Evolutionary conservation across 169 alveolate species (phyloP).

Genomic region (Cyclospora cayetanensis): DNA sequence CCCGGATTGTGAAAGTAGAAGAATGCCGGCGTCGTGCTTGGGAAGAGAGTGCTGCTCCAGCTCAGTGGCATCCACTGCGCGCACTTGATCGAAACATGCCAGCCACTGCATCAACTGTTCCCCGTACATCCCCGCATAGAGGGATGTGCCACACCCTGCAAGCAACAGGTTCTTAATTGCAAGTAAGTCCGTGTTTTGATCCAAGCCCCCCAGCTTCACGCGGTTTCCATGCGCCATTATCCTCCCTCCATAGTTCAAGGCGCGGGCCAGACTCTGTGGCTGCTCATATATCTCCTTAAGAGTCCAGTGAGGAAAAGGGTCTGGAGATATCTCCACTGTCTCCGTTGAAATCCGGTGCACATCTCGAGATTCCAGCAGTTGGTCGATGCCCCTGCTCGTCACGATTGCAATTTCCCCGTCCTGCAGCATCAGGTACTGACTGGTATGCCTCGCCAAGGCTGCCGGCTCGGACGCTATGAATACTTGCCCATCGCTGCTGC

Average conservation of each 20-base stretch:
- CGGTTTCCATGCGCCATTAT: slow-evolving; percentile 75
- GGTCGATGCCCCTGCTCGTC: slow-evolving; percentile 82
- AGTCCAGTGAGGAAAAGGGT: slow-evolving; percentile 92
- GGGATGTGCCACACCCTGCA: slow-evolving; percentile 95
- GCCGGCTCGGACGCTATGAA: slow-evolving; percentile 94
- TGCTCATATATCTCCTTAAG: slow-evolving; percentile 92
- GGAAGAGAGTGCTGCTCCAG: slow-evolving; percentile 80
- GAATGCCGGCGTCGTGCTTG: slow-evolving; percentile 86
- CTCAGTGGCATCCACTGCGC: slow-evolving; percentile 92
- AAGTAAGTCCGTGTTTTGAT: slow-evolving; percentile 79
- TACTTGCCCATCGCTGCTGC: slow-evolving; percentile 83
- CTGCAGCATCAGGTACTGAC: slow-evolving; percentile 89
- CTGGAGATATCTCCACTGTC: slow-evolving; percentile 82
- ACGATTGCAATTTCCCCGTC: slow-evolving; percentile 91
- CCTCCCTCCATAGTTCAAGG: slow-evolving; percentile 89
- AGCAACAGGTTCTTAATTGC: slow-evolving; percentile 84
- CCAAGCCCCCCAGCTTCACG: slow-evolving; percentile 90
- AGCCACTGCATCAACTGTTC: slow-evolving; percentile 88
- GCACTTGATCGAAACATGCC: slow-evolving; percentile 84
- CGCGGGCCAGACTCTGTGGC: slow-evolving; percentile 83
- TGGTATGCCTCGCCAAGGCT: slow-evolving; percentile 93
- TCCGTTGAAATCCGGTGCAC: slow-evolving; percentile 77
- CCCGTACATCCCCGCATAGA: slow-evolving; percentile 91
- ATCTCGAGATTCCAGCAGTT: slow-evolving; percentile 77
- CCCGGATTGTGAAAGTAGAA: slow-evolving; percentile 95